Base-by-base conservation (phyloP, 164 flowering plant species). In the Echeveria elegans region DNA sequence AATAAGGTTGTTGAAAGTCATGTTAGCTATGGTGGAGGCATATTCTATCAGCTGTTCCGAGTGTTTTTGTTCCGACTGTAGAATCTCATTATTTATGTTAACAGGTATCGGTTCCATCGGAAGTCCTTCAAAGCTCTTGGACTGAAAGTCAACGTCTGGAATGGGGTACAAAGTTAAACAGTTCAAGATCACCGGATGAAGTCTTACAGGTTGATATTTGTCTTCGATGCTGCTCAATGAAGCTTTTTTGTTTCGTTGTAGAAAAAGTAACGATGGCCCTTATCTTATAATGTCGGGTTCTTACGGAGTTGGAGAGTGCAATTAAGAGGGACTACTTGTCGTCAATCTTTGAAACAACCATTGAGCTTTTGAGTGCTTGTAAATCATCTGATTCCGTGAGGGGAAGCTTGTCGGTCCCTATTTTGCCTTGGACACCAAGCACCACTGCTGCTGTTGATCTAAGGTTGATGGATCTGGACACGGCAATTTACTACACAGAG, bases 401-500 rank as follows among this genome's bases (percentile, higher is more conserved):
- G 5, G 52, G 52, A 47, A 16, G 19, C 7, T 1, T n/a, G 16
- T 47, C 62, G 0, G 75, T 82, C 64, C 63, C 80, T 67, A 78
- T 85, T 26, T 88, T 88, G 69, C 92, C 97, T 19, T 89, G 97
- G 97, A 59, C 89, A 68, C 96, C 97, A 58, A 81, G 70, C 60
- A 88, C 97, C 12, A 82, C 89, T 21, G 82, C 92, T 68, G 96
- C 94, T 61, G 88, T 89, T 26, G 88, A 87, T 9, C 69, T 89
- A n/a, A 80, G 97, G 81, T 82, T 92, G 38, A 76, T 85, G 84
- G 97, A 92, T 41, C 72, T 92, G 72, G 96, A 92, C 78, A 63
- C 83, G 6, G 78, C 92, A 66, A 75, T 92, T 65, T 76, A 69
- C 38, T 92, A 88, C 71, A 67, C 74, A 45, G 72, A 67, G 61